Evolutionary conservation across 78 protist genomes (phyloP).

Genomic region (Isochrysis galbana): DNA sequence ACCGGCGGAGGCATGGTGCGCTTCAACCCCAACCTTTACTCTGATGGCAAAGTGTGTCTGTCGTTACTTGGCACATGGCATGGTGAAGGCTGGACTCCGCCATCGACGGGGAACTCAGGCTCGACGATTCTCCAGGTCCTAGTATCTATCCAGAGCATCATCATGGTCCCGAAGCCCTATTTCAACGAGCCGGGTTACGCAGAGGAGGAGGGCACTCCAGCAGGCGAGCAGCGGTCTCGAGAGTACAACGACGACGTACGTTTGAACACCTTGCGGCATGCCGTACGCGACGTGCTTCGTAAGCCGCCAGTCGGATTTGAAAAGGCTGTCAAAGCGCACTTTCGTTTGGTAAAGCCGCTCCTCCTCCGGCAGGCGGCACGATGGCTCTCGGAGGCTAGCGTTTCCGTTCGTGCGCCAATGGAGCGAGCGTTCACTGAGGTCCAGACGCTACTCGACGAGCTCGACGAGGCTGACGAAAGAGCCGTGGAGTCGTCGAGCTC

Average conservation of each 20-base stretch:
- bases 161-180: conserved; percentile 63
- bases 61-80: conserved; percentile 83
- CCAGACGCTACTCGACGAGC: neutral
- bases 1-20: neutral
- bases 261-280: neutral
- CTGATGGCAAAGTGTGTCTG: conserved; percentile 68
- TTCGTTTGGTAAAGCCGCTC: neutral
- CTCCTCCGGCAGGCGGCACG: neutral
- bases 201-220: neutral
- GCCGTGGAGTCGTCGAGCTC: no score
- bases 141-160: conserved; percentile 1
- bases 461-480: no score
- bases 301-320: neutral
- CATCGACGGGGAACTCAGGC: neutral
- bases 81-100: conserved; percentile 48
- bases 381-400: neutral
- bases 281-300: neutral
- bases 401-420: neutral
- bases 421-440: neutral
- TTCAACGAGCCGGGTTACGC: conserved; percentile 90
- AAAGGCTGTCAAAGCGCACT: neutral
- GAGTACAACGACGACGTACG: neutral
- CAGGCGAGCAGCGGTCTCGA: neutral
- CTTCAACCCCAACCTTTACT: conserved; percentile 80
- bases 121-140: conserved; percentile 21